Base-by-base conservation (phyloP, 306 rosid species). In the Cucurbita argyrosperma region DNA sequence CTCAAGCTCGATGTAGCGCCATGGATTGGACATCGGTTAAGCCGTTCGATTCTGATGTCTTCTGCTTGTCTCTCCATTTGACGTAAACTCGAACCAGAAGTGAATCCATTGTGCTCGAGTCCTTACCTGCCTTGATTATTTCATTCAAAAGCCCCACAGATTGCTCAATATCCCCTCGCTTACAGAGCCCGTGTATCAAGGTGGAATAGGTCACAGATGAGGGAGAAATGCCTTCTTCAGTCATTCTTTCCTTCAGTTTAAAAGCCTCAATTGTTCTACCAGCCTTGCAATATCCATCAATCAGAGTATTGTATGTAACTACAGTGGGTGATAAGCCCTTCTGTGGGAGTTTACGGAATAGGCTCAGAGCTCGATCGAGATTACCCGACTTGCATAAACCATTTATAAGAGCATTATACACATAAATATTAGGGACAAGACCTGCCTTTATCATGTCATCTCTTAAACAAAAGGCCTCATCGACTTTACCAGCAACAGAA, bases 321-420 rank as follows among this genome's bases (percentile, higher is more conserved):
- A 56, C 86, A 77, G 87, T 86, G 58, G 98, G 90, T 85, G 83
- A 79, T 79, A 90, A 81, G 53, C 92, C 96, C 85, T 93, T 90
- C 21, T 8, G 58, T 49, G 59, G 79, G 76, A 93, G 97, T 83
- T 90, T 93, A 74, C 8, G 4, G 78, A 90, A 93, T 61, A 93
- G 96, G 78, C 85, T 87, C 66, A 1, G 50, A 0, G 92, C 98
- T 84, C 97, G 80, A 79, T 83, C 86, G 76, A 90, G 73, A 80
- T 93, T 85, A 58, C 97, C 92, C 30, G 80, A 80, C 77, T 89
- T 90, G 82, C 94, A 93, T 79, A 87, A 54, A 30, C 89, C 90
- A 85, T 89, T 89, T 79, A 90, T 81, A 58, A 93, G 81, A 61
- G 94, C 87, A 85, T 93, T 90, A 54, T 93, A 90, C 40, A 76